phyloP scores from a whole-genome alignment of 164 flowering plant species.

The Echeveria elegans region DNA sequence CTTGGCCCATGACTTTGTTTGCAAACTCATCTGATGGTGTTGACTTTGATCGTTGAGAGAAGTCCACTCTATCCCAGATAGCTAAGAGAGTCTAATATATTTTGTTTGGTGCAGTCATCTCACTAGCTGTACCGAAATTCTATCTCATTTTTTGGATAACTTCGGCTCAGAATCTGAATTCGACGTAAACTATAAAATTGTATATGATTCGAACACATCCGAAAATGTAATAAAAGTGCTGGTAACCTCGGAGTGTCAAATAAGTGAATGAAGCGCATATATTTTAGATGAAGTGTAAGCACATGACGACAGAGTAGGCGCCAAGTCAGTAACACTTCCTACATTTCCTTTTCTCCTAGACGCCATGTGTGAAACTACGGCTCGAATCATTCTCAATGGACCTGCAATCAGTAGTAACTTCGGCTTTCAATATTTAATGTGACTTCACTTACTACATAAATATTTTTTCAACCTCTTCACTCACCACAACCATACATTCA shows the following conservation, averaged over 20 bases:
- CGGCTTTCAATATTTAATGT: not conserved
- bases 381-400: conserved; percentile 25
- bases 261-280: conserved; percentile 73
- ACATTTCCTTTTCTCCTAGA: conserved; percentile 67
- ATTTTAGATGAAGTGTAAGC: conserved; percentile 73
- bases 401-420: conserved; percentile 27
- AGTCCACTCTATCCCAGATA: not conserved
- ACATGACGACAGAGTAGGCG: conserved; percentile 88
- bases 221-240: no score
- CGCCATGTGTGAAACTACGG: conserved; percentile 67
- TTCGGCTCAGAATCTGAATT: no score
- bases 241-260: conserved; percentile 74
- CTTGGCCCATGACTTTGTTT: not conserved
- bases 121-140: no score
- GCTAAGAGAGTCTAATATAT: no score
- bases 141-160: no score
- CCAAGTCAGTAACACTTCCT: conserved; percentile 67
- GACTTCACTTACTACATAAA: no score
- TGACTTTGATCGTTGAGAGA: not conserved
- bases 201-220: no score
- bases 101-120: no score
- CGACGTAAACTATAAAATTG: no score
- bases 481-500: no score
- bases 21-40: not conserved
- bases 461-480: no score